Base-by-base conservation (phyloP, 2,329 filamentous ascomycete species). In the Nemania sp. region DNA sequence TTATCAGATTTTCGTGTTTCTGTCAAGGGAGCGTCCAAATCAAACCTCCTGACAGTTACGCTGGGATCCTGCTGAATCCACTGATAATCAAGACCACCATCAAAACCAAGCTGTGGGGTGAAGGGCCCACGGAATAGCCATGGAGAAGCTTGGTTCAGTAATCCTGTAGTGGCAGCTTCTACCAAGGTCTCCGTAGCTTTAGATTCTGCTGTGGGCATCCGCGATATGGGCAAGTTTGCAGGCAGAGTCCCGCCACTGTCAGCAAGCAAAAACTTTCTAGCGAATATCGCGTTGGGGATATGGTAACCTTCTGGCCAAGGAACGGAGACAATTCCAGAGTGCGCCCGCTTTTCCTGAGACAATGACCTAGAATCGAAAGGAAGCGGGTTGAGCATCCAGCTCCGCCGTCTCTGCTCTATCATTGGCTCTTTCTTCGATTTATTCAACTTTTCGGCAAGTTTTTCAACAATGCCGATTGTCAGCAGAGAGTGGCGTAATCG, bases 231-330 rank as follows among this genome's bases (percentile, higher is more conserved):
- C 19, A 75, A 63, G 19, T 65, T 65, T 19, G 66, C 57, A 11
- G 73, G 72, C 24, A 76, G 53, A 15, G 66, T 66, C 11, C 68
- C 62, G 6, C 63, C 64, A 28, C 63, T 61, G 3, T 67, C 66
- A 26, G 75, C 66, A 12, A 77, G 56, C 5, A 66, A 66, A 50
- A 72, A 70, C 49, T 77, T 77, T 48, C 75, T 66, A 5, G 74
- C 75, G 56, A 77, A 77, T 40, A 73, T 74, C 11, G 73, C 73
- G 52, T 77, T 74, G 2, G 75, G 75, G 37, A 77, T 69, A 17
- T 72, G 61, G 41, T 64, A 67, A 6, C 69, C 72, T n/a, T 64
- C 62, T 4, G 72, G 70, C 37, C 72, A 65, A 30, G 70, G 66
- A 9, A 69, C 56, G 9, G 59, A 56, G 11, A 54, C 19, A 1